Evolutionary conservation across 1,284 basidiomycete species (phyloP), one percentile per base, ranked within the genome.

Genomic region (Termitomyces sp.): DNA sequence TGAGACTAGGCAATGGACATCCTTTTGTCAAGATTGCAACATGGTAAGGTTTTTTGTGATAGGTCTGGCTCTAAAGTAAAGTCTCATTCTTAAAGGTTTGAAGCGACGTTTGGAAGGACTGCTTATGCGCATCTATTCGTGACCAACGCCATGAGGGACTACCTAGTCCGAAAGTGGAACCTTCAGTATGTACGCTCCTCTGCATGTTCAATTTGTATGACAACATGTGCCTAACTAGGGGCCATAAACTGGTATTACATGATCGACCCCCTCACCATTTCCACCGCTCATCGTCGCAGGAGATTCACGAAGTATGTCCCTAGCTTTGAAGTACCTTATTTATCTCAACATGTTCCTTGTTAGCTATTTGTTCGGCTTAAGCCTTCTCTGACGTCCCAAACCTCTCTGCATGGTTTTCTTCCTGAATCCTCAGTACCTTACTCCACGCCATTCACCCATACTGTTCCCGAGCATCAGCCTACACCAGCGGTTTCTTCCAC

Each of bases 81-180:
- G 5, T 9, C 14, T 18, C 1, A 49, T 16, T 39, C 46, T 26
- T 10, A 8, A 60, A 97, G 94, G 77, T 86, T 96, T 59, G 94
- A 97, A 67, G 67, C 68, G 18, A 78, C 71, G 13, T 97, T 93
- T 68, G 93, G 95, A 2, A 75, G 77, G 33, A 72, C 67, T 0
- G 96, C 97, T 0, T 88, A 88, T 65, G 91, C 89, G 0, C 97
- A 99, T 65, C 68, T 99, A 1, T 98, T 97, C 66, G 97, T 99
- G 6, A 98, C 97, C 0, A 71, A 80, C 40, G 93, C 93, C 1
- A 93, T 99, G 88, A 81, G 76, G 49, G 77, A 86, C 39, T 76
- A 78, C 59, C 75, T 99, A 26, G 73, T 79, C 3, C 70, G 79
- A 35, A 77, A 89, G 55, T 98, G 94, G 91, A 68, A 81, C 45